Evolutionary conservation across 805 yeast genomes (phyloP), one percentile per base, ranked within the genome.

Genomic region (Yarrowia sp.): DNA sequence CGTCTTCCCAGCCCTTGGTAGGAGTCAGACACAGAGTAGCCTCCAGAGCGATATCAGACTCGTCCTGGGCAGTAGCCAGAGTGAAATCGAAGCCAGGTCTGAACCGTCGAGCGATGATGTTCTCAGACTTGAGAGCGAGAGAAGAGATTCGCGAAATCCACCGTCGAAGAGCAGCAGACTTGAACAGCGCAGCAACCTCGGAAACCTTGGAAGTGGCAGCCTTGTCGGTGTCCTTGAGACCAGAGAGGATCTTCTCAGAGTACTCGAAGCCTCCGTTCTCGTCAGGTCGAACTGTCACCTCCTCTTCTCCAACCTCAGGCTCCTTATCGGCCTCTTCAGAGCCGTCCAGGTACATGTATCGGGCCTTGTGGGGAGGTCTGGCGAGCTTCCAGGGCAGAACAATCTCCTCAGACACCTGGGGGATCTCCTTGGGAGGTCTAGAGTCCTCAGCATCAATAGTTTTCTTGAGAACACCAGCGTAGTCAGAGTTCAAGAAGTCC

Each of bases 31-130:
- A 86, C 69, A 94, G 78, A 0, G 97, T 90, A 2, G 92, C 95
- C 74, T 94, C 98, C 19, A 94, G 77, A 0, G 86, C 76, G 2
- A 86, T 85, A 11, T 65, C 68, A 14, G 59, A 43, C 59, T 53
- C 68, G 35, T 65, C 68, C 36, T 45, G 61, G 2, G 86, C 80
- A 0, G 98, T 91, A 0, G 99, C 99, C 55, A 95, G 80, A 3
- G 94, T 93, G 78, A 91, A 95, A 77, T 95, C 99, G 38, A 86
- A 88, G 3, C 98, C 99, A 0, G 97, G 99, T 74, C 99, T 86
- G 80, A 95, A 95, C 71, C 98, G 82, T 74, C 99, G 84, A 8
- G 91, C 84, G 35, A 93, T 76, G 1, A 90, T 80, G 72, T 89
- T 91, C 71, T 89, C 90, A 61, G 88, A 84, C 3, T 86, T 79